A percentile compares a stretch with the other conserved stretches of the same genome.
These are phyloP conservation scores for Aspergillus calidoustus DNA, from an alignment of 2,329 filamentous ascomycete genomes.

Conservation along the genomic window DNA sequence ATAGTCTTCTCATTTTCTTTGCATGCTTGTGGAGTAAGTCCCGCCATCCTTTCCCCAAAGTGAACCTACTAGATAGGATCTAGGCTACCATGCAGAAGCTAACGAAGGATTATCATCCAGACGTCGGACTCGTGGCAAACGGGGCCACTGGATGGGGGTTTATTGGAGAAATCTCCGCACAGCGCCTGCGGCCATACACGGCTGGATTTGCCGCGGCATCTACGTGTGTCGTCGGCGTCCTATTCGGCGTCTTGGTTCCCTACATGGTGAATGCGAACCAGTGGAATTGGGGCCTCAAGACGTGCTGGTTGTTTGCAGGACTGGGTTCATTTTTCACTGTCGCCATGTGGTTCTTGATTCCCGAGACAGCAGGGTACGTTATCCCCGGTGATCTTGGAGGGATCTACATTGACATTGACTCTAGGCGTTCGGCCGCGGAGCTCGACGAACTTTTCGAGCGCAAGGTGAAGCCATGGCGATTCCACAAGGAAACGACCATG, in stretches of 20 bases:
- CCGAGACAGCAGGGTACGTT: slow-evolving; percentile 13
- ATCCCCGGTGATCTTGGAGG: too few species aligned
- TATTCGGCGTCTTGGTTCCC: slow-evolving; percentile 14
- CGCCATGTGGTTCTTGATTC: slow-evolving; percentile 20
- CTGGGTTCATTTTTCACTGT: slow-evolving; percentile 13
- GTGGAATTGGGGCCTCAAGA: slow-evolving; percentile 20
- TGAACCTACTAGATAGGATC: too few species aligned
- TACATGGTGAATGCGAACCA: slow-evolving; percentile 20
- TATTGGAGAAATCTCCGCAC: slow-evolving; percentile 43
- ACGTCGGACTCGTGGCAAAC: slow-evolving; percentile 32
- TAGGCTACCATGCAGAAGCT: background rate
- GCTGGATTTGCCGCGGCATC: slow-evolving; percentile 17
- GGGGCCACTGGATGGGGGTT: slow-evolving; percentile 36
- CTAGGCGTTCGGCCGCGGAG: background rate
- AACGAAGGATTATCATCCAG: slow-evolving; percentile 2
- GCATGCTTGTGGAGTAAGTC: slow-evolving; percentile 18
- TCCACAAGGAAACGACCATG: background rate
- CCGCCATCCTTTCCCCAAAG: background rate
- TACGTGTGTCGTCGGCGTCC: slow-evolving; percentile 14
- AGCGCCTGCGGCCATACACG: slow-evolving; percentile 35
- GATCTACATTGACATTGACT: background rate
- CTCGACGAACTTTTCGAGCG: background rate
- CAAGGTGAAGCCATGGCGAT: background rate
- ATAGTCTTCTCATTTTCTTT: slow-evolving; percentile 11
- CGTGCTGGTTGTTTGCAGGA: slow-evolving; percentile 17